Evolutionary conservation across 148 eudicot genomes (phyloP), one percentile per base, ranked within the genome.

Genomic region (Camellia lanceoleosa): DNA sequence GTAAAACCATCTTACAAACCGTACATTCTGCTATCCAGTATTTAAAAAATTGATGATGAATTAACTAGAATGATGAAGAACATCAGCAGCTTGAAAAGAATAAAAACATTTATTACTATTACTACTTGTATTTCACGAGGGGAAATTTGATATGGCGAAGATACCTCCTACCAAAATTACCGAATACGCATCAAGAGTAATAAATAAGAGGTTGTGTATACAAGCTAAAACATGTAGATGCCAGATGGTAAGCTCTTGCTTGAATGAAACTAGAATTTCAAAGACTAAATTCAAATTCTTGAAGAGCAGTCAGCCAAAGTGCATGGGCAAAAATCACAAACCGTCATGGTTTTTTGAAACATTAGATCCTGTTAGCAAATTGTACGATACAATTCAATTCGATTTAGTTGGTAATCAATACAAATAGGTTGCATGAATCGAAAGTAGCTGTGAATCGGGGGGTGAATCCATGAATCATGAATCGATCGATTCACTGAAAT

Each of bases 231-330:
- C 20, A 67, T 66, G 74, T 13, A 46, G 58, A 55, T 59, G 19
- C 49, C 73, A 74, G 72, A 74, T 38, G 65, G n/a, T 51, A 42
- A 78, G 58, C 11, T 58, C 75, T 64, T 59, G 7, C 15, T 69
- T 54, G 61, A 23, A 55, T 60, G 44, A 46, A 58, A 80, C 73
- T 51, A 49, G 4, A 61, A 11, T 41, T 61, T 13, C 54, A 56
- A 4, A 62, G 19, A 42, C 10, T 14, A 54, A 59, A 71, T 51
- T 51, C 18, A 18, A 12, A 71, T 52, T 52, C 75, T 18, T 74
- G 20, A 74, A 15, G 16, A 74, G 52, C 66, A 43, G 15, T 74
- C 38, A 19, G 46, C 52, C 65, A 43, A 74, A 74, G 64, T 58
- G 78, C 65, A 44, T 13, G 2, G 23, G 68, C 41, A 42, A 3